Evolutionary conservation across 805 yeast species (phyloP), one percentile per base, ranked within the genome.

Genomic region (Kodamaea hsintzibuensis): DNA sequence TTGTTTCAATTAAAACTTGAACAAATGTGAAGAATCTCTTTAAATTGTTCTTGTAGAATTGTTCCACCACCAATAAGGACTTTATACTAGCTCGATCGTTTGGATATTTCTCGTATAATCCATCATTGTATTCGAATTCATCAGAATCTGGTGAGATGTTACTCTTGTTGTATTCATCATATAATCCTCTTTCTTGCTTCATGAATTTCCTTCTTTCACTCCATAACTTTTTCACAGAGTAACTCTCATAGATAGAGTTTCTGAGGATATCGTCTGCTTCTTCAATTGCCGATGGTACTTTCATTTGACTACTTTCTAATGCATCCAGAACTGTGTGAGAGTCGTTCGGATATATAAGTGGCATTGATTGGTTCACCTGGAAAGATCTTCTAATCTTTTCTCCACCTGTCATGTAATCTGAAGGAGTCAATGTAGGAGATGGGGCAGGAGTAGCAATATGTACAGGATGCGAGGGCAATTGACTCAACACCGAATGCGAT

Each of bases 371-470:
- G 64, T 86, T 84, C 0, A 88, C 80, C 67, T 86, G 91, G 57
- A 81, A 84, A 49, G 82, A 76, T 55, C 82, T 77, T 55, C 85
- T 71, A 7, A 79, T 72, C 60, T 78, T 82, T 47, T 72, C 79
- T 58, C 80, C 80, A 1, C 80, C 80, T 9, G 75, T 57, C 79
- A 76, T 74, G 50, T 71, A 76, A 39, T 76, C 79, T 7, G 79
- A 72, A 1, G 78, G 74, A 6, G 72, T 67, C 10, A 68, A 57
- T 0, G 88, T 85, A 0, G 96, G 96, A 0, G 96, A 89, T 2
- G 96, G 95, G 1, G 88, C 88, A 0, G 96, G 97, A 0, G 97
- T 90, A 0, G 97, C 92, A 9, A 91, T 79, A 65, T 88, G 92
- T 4, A 86, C 73, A 0, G 81, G 70, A 42, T 83, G 85, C 0